Conservation (phyloP, 78 protist species). For the Tieghemostelium lacteum region DNA sequence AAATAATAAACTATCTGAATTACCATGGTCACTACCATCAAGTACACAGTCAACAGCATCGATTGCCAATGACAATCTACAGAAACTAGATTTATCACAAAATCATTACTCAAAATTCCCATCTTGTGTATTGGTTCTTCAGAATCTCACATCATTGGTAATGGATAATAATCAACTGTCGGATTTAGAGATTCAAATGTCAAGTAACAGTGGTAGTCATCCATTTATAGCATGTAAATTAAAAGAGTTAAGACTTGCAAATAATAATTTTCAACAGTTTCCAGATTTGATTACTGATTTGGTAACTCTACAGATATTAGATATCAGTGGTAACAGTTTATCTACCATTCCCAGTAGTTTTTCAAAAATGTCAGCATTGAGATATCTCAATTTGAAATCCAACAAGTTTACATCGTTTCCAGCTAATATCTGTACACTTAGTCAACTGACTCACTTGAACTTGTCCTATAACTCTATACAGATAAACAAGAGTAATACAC, state of each 20-base stretch:
- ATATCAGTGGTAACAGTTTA: conserved; percentile 12
- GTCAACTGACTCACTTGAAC: neutral
- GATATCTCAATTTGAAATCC: conserved; percentile 14
- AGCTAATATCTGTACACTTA: conserved; percentile 34
- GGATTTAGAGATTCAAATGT: neutral
- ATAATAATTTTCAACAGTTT: neutral
- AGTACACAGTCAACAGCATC: neutral
- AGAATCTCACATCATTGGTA: neutral
- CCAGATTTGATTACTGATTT: conserved; percentile 28
- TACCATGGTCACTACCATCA: conserved; percentile 33
- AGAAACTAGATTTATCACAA: conserved; percentile 5
- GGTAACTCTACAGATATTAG: conserved; percentile 3
- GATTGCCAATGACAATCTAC: neutral
- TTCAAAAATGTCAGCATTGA: neutral
- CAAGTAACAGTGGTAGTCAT: neutral
- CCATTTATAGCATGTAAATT: conserved; percentile 24
- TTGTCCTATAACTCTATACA: conserved; percentile 25
- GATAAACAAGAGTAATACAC: neutral
- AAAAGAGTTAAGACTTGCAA: conserved; percentile 7
- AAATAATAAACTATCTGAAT: conserved; percentile 8
- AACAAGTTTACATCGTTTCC: conserved; percentile 54
- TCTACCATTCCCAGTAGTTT: conserved; percentile 34
- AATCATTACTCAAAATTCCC: conserved; percentile 16
- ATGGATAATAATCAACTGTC: conserved; percentile 12
- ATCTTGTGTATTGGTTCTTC: conserved; percentile 17